These are phyloP conservation scores for Polyporus tsugae DNA, from an alignment of 1,284 basidiomycete genomes.

Conservation along the genomic window DNA sequence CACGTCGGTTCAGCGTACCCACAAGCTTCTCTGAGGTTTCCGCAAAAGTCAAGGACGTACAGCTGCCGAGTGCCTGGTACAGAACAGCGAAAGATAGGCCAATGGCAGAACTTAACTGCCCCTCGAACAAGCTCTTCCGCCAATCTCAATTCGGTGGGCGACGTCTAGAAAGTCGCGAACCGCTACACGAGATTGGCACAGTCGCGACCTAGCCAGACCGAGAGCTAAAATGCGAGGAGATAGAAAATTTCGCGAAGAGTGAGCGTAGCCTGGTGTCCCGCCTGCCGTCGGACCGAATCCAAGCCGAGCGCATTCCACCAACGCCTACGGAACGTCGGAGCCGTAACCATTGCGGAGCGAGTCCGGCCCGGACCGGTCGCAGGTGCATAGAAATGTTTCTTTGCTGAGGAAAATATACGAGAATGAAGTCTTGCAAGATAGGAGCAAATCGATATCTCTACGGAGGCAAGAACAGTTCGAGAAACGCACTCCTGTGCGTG, in stretches of 20 bases:
- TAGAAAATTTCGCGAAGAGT: conserved; percentile 6
- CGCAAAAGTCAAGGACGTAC: conserved; percentile 32
- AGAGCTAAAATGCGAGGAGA: background rate
- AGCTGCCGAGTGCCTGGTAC: conserved; percentile 23
- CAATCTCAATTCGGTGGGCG: background rate
- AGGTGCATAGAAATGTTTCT: background rate
- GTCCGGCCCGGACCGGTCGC: background rate
- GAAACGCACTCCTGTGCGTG: background rate
- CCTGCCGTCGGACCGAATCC: conserved; percentile 2
- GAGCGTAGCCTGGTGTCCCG: conserved; percentile 1
- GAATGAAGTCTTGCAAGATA: background rate
- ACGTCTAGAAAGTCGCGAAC: conserved; percentile 8
- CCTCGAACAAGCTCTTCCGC: background rate
- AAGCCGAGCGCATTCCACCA: background rate
- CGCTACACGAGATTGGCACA: background rate
- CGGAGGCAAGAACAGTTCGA: background rate
- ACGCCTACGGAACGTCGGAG: conserved; percentile 1
- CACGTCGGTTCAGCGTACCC: conserved; percentile 25
- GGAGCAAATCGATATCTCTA: background rate
- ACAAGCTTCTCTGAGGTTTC: conserved; percentile 26
- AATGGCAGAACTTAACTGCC: background rate
- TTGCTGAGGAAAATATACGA: background rate
- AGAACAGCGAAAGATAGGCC: background rate
- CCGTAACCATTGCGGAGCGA: conserved; percentile 2
- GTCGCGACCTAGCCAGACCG: background rate